These are phyloP conservation scores for Syzygium oleosum DNA, from an alignment of 345 rosid species.

Conservation along the genomic window DNA sequence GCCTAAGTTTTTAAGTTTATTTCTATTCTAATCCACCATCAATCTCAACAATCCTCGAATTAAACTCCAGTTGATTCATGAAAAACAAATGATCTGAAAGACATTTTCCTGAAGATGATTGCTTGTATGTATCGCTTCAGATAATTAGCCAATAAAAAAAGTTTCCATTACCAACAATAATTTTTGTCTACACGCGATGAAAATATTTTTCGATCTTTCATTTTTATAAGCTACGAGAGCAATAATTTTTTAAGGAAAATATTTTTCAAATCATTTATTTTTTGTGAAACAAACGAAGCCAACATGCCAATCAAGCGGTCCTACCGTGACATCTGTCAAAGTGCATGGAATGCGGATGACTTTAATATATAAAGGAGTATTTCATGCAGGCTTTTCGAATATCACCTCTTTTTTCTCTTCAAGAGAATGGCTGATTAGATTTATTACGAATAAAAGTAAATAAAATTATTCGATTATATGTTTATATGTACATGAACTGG, in stretches of 20 bases:
- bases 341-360: background rate
- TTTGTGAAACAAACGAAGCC: rapidly evolving
- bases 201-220: background rate
- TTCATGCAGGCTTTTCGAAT: background rate
- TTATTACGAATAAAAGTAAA: background rate
- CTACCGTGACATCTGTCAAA: background rate
- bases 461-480: background rate
- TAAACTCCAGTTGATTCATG: no score
- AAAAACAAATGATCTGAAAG: no score
- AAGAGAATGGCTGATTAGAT: background rate
- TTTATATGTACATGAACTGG: no score
- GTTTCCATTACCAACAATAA: rapidly evolving
- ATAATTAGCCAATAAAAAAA: background rate
- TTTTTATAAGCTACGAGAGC: background rate
- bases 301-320: background rate
- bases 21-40: no score
- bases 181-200: background rate
- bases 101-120: no score
- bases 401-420: background rate
- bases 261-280: background rate
- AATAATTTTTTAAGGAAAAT: rapidly evolving
- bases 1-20: no score
- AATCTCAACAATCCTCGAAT: no score
- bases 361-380: background rate
- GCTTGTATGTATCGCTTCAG: background rate